A percentile compares a stretch with the other conserved stretches of the same genome.
These are phyloP conservation scores for Microbotryomycetes sp. DNA, from an alignment of 1,284 basidiomycete species.

Conservation along the genomic window DNA sequence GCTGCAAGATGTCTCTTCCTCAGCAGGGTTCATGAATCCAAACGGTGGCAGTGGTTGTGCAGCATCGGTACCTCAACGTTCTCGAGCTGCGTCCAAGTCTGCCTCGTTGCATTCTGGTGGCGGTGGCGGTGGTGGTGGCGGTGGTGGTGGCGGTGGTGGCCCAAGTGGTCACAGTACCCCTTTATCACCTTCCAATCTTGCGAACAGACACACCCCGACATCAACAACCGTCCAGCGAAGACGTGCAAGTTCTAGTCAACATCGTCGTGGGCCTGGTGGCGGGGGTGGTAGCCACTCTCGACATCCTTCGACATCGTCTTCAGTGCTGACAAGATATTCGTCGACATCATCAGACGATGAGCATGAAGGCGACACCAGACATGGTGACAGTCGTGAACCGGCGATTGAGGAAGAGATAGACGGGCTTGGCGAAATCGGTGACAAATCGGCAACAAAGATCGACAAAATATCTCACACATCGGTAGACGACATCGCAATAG, in stretches of 20 bases:
- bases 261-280: too few relatives aligned
- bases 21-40: constrained; percentile 18
- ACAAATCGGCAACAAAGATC: too few relatives aligned
- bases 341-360: neutral
- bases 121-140: neutral
- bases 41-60: constrained; percentile 19
- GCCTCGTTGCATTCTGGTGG: constrained; percentile 21
- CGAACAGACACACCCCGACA: neutral
- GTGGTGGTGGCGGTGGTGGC: too few relatives aligned
- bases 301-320: neutral
- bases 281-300: neutral
- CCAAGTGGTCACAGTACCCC: too few relatives aligned
- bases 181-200: too few relatives aligned
- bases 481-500: neutral
- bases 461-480: too few relatives aligned
- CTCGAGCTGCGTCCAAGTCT: constrained; percentile 18
- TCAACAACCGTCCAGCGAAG: neutral
- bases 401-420: neutral
- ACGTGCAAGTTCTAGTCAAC: neutral
- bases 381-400: neutral
- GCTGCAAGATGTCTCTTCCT: constrained; percentile 23
- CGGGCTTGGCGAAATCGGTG: neutral
- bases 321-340: neutral
- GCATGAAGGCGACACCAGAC: neutral
- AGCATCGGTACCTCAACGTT: neutral